Percentiles rank a stretch among this genome's conserved stretches.
phyloP scores from a whole-genome alignment of 2,329 filamentous ascomycete species.

The Epichloe brachyelytri region DNA sequence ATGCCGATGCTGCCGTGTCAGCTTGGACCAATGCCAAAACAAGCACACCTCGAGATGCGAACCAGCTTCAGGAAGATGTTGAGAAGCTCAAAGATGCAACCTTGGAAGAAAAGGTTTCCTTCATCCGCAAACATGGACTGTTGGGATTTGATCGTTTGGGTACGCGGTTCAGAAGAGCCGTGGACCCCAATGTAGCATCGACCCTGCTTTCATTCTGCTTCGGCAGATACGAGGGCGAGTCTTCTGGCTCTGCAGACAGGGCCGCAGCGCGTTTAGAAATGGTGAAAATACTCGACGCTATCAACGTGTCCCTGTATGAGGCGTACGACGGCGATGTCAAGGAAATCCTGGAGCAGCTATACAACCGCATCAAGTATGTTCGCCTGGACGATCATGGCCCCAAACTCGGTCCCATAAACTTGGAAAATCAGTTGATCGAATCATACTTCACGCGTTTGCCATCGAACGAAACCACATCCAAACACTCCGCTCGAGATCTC shows the following conservation, averaged over 20 bases:
- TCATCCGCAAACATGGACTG: conserved; percentile 57
- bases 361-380: conserved; percentile 89
- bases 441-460: conserved; percentile 89
- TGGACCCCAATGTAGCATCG: conserved; percentile 59
- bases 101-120: conserved; percentile 42
- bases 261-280: conserved; percentile 40
- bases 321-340: conserved; percentile 80
- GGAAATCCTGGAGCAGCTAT: conserved; percentile 80
- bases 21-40: conserved; percentile 55
- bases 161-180: conserved; percentile 59
- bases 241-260: conserved; percentile 31
- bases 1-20: conserved; percentile 54
- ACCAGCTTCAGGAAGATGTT: conserved; percentile 21
- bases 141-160: conserved; percentile 61
- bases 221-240: conserved; percentile 50
- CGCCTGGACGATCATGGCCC: conserved; percentile 88
- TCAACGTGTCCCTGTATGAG: conserved; percentile 80
- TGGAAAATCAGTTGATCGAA: conserved; percentile 74
- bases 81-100: conserved; percentile 33
- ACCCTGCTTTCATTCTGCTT: conserved; percentile 28
- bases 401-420: conserved; percentile 65
- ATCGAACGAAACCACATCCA: conserved; percentile 60
- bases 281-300: conserved; percentile 57
- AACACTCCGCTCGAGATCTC: conserved; percentile 63
- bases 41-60: conserved; percentile 35